These are phyloP conservation scores for Handroanthus guayacan DNA, from an alignment of 257 asterid genomes.

Conservation along the genomic window DNA sequence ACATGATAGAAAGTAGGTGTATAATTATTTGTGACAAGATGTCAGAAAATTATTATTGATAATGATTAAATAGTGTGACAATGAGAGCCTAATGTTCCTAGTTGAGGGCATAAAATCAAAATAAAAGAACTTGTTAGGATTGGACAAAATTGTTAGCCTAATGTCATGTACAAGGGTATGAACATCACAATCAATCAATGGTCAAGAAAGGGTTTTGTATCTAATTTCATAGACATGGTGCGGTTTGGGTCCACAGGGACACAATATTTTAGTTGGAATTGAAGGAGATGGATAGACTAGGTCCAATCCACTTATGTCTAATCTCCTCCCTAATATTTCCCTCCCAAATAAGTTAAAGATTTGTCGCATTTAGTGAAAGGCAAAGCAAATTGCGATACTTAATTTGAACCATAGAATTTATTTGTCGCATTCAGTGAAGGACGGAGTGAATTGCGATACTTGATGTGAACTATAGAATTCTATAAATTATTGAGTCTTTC, in stretches of 20 bases:
- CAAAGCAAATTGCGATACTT: background rate
- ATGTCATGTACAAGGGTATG: slow-evolving; percentile 25
- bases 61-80: slow-evolving; percentile 31
- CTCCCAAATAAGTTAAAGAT: background rate
- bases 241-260: slow-evolving; percentile 33
- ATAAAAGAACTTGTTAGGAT: slow-evolving; percentile 10
- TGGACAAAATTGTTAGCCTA: slow-evolving; percentile 32
- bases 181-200: slow-evolving; percentile 36
- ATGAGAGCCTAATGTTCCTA: slow-evolving; percentile 34
- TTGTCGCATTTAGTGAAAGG: background rate
- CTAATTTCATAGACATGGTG: slow-evolving; percentile 34
- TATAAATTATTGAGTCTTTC: no score
- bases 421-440: no score
- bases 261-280: background rate
- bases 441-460: no score
- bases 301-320: background rate
- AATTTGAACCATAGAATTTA: background rate
- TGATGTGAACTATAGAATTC: no score
- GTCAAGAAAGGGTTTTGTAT: slow-evolving; percentile 27
- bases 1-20: background rate
- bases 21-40: slow-evolving; percentile 14
- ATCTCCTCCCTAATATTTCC: background rate
- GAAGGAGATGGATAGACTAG: background rate
- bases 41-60: slow-evolving; percentile 19
- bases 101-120: slow-evolving; percentile 22